Conservation (phyloP, 2,329 filamentous ascomycete species). For the Dissoconium aciculare region DNA sequence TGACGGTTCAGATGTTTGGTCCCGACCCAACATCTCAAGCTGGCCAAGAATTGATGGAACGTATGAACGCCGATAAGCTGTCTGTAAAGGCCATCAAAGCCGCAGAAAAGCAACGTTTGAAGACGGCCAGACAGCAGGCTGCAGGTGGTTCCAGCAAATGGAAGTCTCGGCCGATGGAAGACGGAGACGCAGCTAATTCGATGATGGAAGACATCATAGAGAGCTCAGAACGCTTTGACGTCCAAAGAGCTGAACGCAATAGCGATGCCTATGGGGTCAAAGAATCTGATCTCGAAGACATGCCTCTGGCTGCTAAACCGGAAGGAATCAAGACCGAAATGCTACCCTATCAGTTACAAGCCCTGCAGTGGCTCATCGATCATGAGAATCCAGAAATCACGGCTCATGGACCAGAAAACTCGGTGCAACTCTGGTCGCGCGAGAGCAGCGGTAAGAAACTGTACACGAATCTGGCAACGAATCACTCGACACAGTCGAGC, state of each 20-base stretch:
- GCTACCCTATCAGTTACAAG: slow-evolving; percentile 67
- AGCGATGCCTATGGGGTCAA: slow-evolving; percentile 47
- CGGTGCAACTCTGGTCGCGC: slow-evolving; percentile 63
- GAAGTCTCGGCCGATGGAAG: slow-evolving; percentile 9
- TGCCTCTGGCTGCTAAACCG: slow-evolving; percentile 61
- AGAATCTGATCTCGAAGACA: slow-evolving; percentile 52
- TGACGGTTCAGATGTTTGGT: slow-evolving; percentile 55
- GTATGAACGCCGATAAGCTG: slow-evolving; percentile 51
- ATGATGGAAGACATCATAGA: slow-evolving; percentile 49
- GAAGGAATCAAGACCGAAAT: slow-evolving; percentile 48
- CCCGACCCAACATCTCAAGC: slow-evolving; percentile 25
- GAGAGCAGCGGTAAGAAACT: slow-evolving; percentile 5
- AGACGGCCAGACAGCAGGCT: neutral
- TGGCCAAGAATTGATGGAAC: slow-evolving; percentile 40
- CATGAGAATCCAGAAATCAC: slow-evolving; percentile 61
- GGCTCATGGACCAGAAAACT: slow-evolving; percentile 39
- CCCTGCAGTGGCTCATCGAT: slow-evolving; percentile 64
- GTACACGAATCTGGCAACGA: slow-evolving; percentile 57
- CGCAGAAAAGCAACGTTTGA: slow-evolving; percentile 9
- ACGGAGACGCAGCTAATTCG: slow-evolving; percentile 21
- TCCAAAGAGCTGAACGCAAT: slow-evolving; percentile 42
- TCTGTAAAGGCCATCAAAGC: slow-evolving; percentile 34
- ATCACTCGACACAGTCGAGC: slow-evolving; percentile 42
- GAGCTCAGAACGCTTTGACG: slow-evolving; percentile 52
- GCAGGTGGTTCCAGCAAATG: slow-evolving; percentile 4